Conservation (phyloP, 176 grass and related monocot species). For the Urochloa ruziziensis region DNA sequence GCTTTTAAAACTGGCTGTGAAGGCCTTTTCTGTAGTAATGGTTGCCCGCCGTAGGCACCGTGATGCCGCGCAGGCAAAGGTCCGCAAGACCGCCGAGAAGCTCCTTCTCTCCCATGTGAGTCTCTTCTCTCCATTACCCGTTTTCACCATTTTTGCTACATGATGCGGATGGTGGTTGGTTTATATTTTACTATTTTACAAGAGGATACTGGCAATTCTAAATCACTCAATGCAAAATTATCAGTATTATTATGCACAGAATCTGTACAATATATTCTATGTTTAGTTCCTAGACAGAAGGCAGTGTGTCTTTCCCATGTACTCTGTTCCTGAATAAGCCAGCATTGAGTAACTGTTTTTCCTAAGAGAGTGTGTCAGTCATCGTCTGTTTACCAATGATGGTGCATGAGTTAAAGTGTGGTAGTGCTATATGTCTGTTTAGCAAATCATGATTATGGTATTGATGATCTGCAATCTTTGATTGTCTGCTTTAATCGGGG, state of each 20-base stretch:
- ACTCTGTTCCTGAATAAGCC: background rate
- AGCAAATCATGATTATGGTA: background rate
- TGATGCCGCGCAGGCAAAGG: conserved; percentile 80
- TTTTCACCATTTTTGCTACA: background rate
- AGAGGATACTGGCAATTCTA: background rate
- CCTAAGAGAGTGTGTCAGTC: background rate
- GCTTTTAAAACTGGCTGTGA: too few species aligned
- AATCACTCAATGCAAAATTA: background rate
- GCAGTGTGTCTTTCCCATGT: background rate
- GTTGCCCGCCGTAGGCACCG: conserved; percentile 78
- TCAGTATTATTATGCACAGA: background rate
- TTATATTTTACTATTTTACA: too few species aligned
- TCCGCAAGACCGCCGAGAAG: conserved; percentile 95
- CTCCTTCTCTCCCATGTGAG: conserved; percentile 81
- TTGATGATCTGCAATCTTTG: conserved; percentile 15
- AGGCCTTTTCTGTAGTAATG: too few species aligned
- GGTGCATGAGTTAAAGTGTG: background rate
- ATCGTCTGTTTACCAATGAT: background rate
- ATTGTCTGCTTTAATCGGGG: conserved; percentile 74
- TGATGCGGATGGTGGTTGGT: background rate
- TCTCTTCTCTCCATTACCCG: background rate
- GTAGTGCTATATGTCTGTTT: background rate
- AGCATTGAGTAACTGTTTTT: too few species aligned
- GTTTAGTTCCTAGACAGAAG: background rate
- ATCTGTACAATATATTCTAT: background rate